phyloP scores from a whole-genome alignment of 208 protist species.

The Crithidia acanthocephali region DNA sequence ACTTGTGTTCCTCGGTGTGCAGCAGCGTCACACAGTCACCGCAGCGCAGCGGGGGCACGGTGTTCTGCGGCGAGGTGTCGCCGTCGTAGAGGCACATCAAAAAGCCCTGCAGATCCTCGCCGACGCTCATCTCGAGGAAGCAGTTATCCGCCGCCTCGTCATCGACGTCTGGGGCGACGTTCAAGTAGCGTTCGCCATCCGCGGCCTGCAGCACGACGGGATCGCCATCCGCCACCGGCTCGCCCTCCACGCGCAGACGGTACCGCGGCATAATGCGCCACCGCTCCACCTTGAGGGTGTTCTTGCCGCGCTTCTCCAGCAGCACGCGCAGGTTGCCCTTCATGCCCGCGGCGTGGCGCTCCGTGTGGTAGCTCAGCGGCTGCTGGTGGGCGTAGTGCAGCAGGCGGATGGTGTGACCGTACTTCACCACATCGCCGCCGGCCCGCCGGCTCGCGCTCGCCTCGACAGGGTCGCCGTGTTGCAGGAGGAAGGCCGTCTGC shows the following conservation, averaged over 20 bases:
- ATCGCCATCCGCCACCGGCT: conserved; percentile 58
- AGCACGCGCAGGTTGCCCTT: conserved; percentile 59
- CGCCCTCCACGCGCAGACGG: conserved; percentile 62
- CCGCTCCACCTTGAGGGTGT: conserved; percentile 29
- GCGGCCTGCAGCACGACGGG: conserved; percentile 53
- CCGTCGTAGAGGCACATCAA: conserved; percentile 57
- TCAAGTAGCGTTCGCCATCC: conserved; percentile 41
- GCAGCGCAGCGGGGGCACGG: conserved; percentile 47
- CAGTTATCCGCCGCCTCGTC: conserved; percentile 31
- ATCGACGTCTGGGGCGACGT: conserved; percentile 35
- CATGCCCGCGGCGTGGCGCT: conserved; percentile 48
- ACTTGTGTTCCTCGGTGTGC: conserved; percentile 66
- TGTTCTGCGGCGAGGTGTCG: conserved; percentile 35
- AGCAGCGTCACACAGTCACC: conserved; percentile 65
- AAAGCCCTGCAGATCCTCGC: conserved; percentile 48
- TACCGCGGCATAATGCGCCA: conserved; percentile 77
- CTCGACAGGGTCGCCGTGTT: conserved; percentile 42
- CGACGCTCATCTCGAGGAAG: conserved; percentile 50
- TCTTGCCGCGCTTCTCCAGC: conserved; percentile 35
- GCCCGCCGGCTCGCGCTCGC: conserved; percentile 12
- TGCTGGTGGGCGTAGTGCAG: conserved; percentile 52
- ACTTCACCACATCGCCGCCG: conserved; percentile 51
- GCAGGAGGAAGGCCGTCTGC: conserved; percentile 48
- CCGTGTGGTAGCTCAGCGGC: conserved; percentile 42
- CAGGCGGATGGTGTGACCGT: conserved; percentile 57